Evolutionary conservation across 495 filamentous ascomycete genomes (phyloP), one percentile per base, ranked within the genome.

Genomic region (Glonium stellatum): DNA sequence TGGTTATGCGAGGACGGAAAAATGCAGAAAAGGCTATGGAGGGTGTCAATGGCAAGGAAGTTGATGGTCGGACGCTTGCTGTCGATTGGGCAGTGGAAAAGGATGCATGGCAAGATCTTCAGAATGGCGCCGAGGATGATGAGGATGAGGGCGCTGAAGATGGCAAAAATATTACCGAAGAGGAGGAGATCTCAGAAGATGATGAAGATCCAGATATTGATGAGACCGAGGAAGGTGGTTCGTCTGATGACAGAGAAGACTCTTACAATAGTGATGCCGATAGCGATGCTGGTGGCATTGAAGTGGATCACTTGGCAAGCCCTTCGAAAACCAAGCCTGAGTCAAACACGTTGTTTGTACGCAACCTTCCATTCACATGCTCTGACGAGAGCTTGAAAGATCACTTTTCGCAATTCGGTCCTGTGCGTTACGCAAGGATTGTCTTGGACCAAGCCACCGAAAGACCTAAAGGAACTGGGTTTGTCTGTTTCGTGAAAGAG

Each of bases 1-100:
- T 99, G 61, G 83, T 90, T 15, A 77, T 99, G 73, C 79, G 92
- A 53, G 90, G 90, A 13, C 84, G 84, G 63, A 93, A 89, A 73
- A 95, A 97, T 73, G 92, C 95, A 0, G 87, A 97, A 74, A 93
- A 84, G 74, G 93, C 93, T 0, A 76, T 99, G 53, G 81, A 84
- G 62, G 81, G 76, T 8, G 74, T 97, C 54, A 97, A 99, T 76
- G 95, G 92, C 19, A 96, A 87, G 71, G 82, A 86, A 63, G 78
- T 99, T 19, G 90, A 96, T 73, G 93, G 92, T 12, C 78, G 93
- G 60, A 85, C 82, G 34, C 63, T 97, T 51, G 92, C 92, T 9
- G 92, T 97, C 5, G 93, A 98, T 78, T 97, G 90, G 89, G 91
- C 92, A 22, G 92, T 97, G 0, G 89, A 96, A 54, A 97, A 92